Base-by-base conservation (phyloP, 306 rosid species). In the Castanea sativa region DNA sequence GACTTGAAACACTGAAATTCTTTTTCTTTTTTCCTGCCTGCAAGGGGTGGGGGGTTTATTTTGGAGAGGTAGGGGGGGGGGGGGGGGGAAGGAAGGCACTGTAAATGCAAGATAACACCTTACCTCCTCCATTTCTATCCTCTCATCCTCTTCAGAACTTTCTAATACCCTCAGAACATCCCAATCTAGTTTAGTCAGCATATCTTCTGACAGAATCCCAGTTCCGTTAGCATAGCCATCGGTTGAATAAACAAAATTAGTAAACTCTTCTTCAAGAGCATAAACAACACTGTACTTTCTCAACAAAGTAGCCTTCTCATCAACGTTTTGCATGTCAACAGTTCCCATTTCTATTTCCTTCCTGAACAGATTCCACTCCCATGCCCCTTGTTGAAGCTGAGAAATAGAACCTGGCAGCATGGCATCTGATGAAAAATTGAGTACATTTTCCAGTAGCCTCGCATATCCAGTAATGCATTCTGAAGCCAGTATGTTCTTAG, bases 71-170 rank as follows among this genome's bases (percentile, higher is more conserved):
- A n/a, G 43, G 25, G 78, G 70, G 69, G 63, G 4, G 53, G 81
- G 71, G 55, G 45, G 51, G 83, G 56, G 16, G 25, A 69, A 76
- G 75, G 55, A 41, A 78, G 73, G 49, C 59, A 64, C 80, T 69
- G 27, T 77, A 63, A 51, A 73, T 75, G 27, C 74, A 80, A 76
- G 76, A 81, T 27, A 80, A 78, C 79, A 76, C n/a, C 59, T 64
- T 82, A 95, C 99, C 98, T 95, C 96, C 86, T 89, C 97, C 85
- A 55, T 90, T 90, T 93, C 99, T 78, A 93, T 74, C 80, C 82
- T 86, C 82, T 93, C 97, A 88, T 82, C 84, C 73, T 91, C 98
- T 84, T 91, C 99, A 51, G 90, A 76, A 79, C 61, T 90, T 89
- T 93, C 97, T 75, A 93, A 88, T 80, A 89, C 91, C 72, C 77